Conservation (phyloP, 1,284 basidiomycete genomes). For the Filobasidium uniguttulatum region DNA sequence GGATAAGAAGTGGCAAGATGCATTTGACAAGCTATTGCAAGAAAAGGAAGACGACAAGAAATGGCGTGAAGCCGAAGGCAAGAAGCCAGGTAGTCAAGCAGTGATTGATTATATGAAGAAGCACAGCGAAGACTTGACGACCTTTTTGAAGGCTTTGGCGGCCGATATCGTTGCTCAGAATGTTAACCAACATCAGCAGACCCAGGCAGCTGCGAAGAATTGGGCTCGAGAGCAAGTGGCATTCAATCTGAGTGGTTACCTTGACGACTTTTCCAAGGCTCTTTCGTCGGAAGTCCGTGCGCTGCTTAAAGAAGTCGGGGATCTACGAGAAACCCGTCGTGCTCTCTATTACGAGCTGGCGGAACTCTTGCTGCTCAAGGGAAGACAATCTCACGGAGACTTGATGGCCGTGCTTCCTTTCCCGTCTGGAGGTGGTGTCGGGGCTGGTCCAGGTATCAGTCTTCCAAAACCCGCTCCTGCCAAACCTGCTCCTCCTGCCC, state of each 20-base stretch:
- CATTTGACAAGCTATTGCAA: constrained; percentile 28
- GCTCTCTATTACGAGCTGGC: constrained; percentile 35
- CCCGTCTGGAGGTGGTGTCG: background rate
- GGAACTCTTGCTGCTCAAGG: constrained; percentile 35
- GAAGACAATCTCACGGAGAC: constrained; percentile 32
- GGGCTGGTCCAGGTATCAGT: constrained; percentile 6
- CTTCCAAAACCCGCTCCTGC: constrained; percentile 4
- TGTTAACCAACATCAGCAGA: constrained; percentile 32
- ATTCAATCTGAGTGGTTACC: constrained; percentile 36
- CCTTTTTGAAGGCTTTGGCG: constrained; percentile 31
- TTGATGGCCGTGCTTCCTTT: constrained; percentile 30
- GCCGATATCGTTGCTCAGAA: constrained; percentile 33
- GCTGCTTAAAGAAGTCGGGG: constrained; percentile 35
- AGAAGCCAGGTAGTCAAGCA: constrained; percentile 33
- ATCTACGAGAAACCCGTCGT: constrained; percentile 32
- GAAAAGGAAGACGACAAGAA: constrained; percentile 32
- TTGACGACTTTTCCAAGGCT: constrained; percentile 34
- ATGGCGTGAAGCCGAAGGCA: constrained; percentile 27
- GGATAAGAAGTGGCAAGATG: constrained; percentile 32
- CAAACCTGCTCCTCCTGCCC: constrained; percentile 7
- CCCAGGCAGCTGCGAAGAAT: constrained; percentile 26
- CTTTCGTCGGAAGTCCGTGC: constrained; percentile 34
- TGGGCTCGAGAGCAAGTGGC: constrained; percentile 34
- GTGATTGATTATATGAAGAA: constrained; percentile 33
- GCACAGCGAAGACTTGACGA: constrained; percentile 25